Evolutionary conservation across 148 eudicot genomes (phyloP), one percentile per base, ranked within the genome.

Genomic region (Oxyria digyna): DNA sequence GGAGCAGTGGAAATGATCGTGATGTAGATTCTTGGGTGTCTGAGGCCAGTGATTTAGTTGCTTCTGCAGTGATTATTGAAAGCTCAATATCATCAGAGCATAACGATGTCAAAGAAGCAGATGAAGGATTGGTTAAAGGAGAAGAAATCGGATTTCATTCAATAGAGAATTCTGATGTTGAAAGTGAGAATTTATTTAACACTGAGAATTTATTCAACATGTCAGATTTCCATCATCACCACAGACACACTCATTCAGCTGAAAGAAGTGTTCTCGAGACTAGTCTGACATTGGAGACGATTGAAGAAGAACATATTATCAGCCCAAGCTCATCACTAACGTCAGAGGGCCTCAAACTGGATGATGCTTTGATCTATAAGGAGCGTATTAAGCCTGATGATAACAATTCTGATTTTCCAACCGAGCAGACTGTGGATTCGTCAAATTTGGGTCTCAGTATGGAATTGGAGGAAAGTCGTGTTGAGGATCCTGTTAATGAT

Each of bases 401-500:
- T n/a, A 24, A 8, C 24, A 66, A 23, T 21, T 70, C 78, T 45
- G 71, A 64, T 31, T 54, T 63, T 52, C 48, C 59, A 23, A 18
- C 70, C 43, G 70, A 67, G 49, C 48, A 43, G 35, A 40, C 67
- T 20, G 40, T 38, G 21, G 46, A 72, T 24, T 21, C 69, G 24
- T 63, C 74, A 57, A 67, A 72, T 18, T 42, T 26, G 23, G 15
- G 68, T 69, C 24, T 11, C 66, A 74, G 24, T 21, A 35, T 23
- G 23, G 72, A 65, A 52, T 66, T 41, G 13, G 74, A 55, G 27
- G 73, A 52, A 4, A 48, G 38, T 55, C 72, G 66, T 50, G 67
- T 73, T 8, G 62, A 42, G 70, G 81, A 78, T 37, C 77, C 81
- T 4, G 73, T 78, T 10, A 78, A 78, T 73, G 84, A 81, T 70